Evolutionary conservation across 2,329 filamentous ascomycete species (phyloP), one percentile per base, ranked within the genome.

Genomic region (Colletotrichum camelliae): DNA sequence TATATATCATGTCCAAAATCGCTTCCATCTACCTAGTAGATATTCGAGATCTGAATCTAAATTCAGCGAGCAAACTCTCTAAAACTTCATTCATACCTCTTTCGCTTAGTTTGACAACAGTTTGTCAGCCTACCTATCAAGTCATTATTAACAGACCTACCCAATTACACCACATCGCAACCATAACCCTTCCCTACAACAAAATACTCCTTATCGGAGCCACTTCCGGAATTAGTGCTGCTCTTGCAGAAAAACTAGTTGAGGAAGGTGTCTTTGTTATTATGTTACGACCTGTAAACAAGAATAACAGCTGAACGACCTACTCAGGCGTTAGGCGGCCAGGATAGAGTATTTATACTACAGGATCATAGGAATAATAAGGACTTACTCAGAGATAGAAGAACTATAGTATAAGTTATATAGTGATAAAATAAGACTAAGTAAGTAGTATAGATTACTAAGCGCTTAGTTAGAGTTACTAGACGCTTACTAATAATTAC

Each of bases 161-260:
- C 15, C 2, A 1, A 33, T 18, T 57, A 10, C 48, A 37, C 16
- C 15, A 57, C 3, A 18, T 33, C 7, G 7, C 13, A 31, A 79
- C 61, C 29, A 91, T 90, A 89, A 76, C 85, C 5, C 91, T 91
- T 79, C 85, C 84, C 6, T 91, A 91, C 81, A 90, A 89, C 61
- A 88, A 87, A 57, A 85, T 91, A n/a, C 87, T 92, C 64, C 79
- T 92, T 61, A 82, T 91, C 52, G 81, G 81, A 29, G 81, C 81
- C 2, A 80, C 81, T 1, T 82, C 81, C 0, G 81, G 81, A 15
- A 82, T 83, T 43, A 80, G 81, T 4, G 75, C 77, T 18, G 77
- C 81, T 64, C 76, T 82, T 18, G 82, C 82, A 4, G 82, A 86
- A 68, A 86, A 83, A 24, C 80, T 90, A 52, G 79, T 89, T 68